Evolutionary conservation across 202 grass and related monocot genomes (phyloP), one percentile per base, ranked within the genome.

Genomic region (Hordeum pubiflorum): DNA sequence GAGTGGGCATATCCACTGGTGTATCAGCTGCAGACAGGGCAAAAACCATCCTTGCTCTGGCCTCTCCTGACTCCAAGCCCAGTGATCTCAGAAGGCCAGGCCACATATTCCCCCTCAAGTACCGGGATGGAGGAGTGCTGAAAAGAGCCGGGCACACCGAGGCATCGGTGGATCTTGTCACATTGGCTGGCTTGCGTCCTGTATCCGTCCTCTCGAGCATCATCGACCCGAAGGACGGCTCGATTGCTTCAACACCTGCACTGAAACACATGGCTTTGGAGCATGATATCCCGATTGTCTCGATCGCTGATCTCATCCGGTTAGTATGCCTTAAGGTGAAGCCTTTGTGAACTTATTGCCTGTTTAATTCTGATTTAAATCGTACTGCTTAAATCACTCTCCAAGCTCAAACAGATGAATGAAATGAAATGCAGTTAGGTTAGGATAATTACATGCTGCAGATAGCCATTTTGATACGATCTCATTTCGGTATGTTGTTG

Each of bases 81-180:
- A 74, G 63, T 57, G 95, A 98, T 61, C 85, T 98, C 31, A 91
- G 92, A 86, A 91, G 86, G 23, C 95, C 95, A 37, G 95, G 92
- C 12, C 92, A 98, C 67, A 88, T 98, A 46, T 94, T 98, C 85
- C 95, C 92, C 52, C 86, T 91, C 26, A 98, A 89, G 77, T 98
- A 98, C 83, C 65, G 88, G 61, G 89, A 98, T 2, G 92, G 95
- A 11, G 95, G 95, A 0, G 90, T 98, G 21, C 75, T 98, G 7
- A 98, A 94, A 79, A 83, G 90, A 94, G 88, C 72, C n/a, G 86
- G 95, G 0, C 92, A 98, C 52, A 94, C 90, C 1, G 92, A 98
- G 56, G 96, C 96, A 38, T 98, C 96, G 0, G 86, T 98, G 0
- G 96, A 98, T 81, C 88, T 98, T 74, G 92, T 90, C 15, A 10